Base-by-base conservation (phyloP, 768 basidiomycete genomes). In the Suillus placidus region DNA sequence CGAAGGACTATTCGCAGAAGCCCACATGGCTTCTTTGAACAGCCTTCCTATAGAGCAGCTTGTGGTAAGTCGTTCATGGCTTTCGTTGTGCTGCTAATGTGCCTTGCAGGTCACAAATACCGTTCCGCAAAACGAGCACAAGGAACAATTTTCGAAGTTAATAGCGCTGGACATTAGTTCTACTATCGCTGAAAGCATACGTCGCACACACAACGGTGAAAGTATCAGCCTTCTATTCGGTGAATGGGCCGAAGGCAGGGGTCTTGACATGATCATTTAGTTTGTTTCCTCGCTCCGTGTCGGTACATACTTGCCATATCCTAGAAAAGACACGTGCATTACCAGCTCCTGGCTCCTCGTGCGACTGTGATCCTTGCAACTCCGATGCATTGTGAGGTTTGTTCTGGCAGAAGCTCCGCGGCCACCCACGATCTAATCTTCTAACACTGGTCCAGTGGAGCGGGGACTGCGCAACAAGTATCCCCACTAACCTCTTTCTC, bases 111-210 rank as follows among this genome's bases (percentile, higher is more conserved):
- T 98, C 43, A 97, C 97, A 57, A 99, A 99, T 79, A 94, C 96
- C 16, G 89, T 97, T 66, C 95, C 95, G 20, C 95, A 97, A 82
- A 83, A 74, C 57, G 82, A 88, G 62, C 89, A 95, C 70, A 81
- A 85, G 70, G 78, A 71, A 4, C 73, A 75, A 38, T 89, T 89
- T 72, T 81, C 86, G 40, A 98, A 97, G 76, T 83, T 99, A 62
- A 86, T 91, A 70, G 90, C 91, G 9, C 87, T 99, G 71, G 97
- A 99, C 78, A 87, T 99, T 72, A 92, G 90, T 73, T 87, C 93
- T 34, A 94, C 93, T 43, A 89, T 99, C 69, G 93, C 97, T 6
- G 97, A 99, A 82, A 95, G 93, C 70, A 97, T 99, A 63, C 89
- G 97, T 49, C 84, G 97, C 66, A 95, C 93, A 4, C 94, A 96